Evolutionary conservation across 306 rosid genomes (phyloP), one percentile per base, ranked within the genome.

Genomic region (Vicia villosa): DNA sequence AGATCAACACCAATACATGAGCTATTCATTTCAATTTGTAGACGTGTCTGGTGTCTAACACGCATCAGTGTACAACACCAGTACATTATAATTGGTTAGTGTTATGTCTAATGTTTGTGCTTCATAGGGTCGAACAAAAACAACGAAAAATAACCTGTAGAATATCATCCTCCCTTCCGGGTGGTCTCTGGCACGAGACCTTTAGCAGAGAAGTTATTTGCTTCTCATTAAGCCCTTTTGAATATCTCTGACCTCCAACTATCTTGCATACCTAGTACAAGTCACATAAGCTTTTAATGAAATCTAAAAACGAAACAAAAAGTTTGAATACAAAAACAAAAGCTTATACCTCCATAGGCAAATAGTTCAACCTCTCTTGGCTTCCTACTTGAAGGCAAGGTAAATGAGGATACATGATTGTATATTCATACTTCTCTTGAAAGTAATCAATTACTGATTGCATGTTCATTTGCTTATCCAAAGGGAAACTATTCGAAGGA

Each of bases 391-490:
- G 79, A 67, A 76, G 78, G 63, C 84, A 81, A 10, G 84, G 84
- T 60, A 76, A 62, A 66, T 81, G 81, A 21, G 84, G 21, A 72
- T 76, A 66, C 77, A 66, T 62, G 42, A 81, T 81, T 30, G 69
- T 76, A 28, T 76, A 81, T 76, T 78, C 84, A 76, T 81, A 81
- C 75, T 76, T 36, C 45, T 81, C 81, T 81, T 66, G 84, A 68
- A 83, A 83, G 69, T 83, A 83, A 69, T 79, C 86, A 17, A 83
- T 81, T 38, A 83, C 84, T 63, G 86, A 79, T 76, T 79, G 79
- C 86, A 83, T 83, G 54, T 83, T 83, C 84, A 75, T 79, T 60
- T 83, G 73, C 59, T 83, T 83, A 79, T 79, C 82, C 54, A 83
- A 57, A 28, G 86, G 86, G 60, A 83, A 83, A 72, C 86, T 83